Evolutionary conservation across 2,329 filamentous ascomycete genomes (phyloP), one percentile per base, ranked within the genome.

Genomic region (Phyllosticta capitalensis): DNA sequence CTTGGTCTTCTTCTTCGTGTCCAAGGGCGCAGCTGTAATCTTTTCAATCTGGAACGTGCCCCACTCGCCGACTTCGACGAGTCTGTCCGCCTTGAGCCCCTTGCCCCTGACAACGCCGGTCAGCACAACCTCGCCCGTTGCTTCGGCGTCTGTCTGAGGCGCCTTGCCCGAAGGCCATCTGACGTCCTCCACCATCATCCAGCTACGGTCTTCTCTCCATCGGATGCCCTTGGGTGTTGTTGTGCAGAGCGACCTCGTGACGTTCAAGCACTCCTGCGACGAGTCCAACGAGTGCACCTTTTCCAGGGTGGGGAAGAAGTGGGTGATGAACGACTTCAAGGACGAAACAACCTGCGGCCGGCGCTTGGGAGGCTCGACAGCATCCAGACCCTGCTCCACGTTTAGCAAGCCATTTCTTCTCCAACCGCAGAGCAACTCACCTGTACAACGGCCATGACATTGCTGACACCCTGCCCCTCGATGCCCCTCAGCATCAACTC

Each of bases 161-260:
- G 70, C 68, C 61, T 74, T 74, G 17, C 69, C 71, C 21, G 83
- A 79, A 10, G 83, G 81, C 81, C 91, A 95, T 65, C 83, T 76
- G 57, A 96, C 79, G 26, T 92, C 83, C 64, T 99, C 94, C 4
- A 92, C 84, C 60, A 96, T 77, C 87, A 99, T 90, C 89, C 94
- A 99, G 67, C 91, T 95, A 65, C 94, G 83, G 64, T 96, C 90
- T 56, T 99, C 94, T 66, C 94, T 84, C 94, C 94, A 99, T 63
- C 87, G 80, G n/a, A 99, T 83, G 0, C 94, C 94, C 76, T 95
- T 97, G 10, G 94, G 92, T 51, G 88, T 91, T 38, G 88, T 90
- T 64, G 86, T 96, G 79, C 94, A 99, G 17, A 99, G 77, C 26
- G 91, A 92, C 56, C 95, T 84, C 74, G 97, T 88, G 45, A 95